Evolutionary conservation across 768 basidiomycete species (phyloP), one percentile per base, ranked within the genome.

Genomic region (Strobilomyces confusus): DNA sequence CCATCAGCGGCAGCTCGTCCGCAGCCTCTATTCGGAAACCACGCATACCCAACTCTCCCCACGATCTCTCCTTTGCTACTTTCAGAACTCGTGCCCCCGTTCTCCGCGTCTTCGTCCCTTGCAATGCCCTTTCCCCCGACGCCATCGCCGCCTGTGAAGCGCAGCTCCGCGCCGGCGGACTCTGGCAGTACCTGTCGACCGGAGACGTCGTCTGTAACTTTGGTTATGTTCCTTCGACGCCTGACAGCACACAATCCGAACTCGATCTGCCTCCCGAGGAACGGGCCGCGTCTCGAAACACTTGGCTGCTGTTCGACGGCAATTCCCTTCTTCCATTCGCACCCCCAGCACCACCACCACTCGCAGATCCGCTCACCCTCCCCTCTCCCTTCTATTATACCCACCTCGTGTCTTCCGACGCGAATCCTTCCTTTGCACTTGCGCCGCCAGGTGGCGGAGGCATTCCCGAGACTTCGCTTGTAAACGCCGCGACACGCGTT

Each of bases 161-260:
- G 30, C 87, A 90, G 63, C 76, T 92, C 5, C 70, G 80, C n/a
- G 74, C 77, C 1, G 76, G 80, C 1, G 86, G 81, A 0, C 76
- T 92, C 6, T 91, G 89, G 88, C 70, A 76, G 7, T 80, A 89
- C 61, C 75, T 92, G n/a, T 88, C 85, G 1, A 77, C 77, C 0
- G 90, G 90, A 1, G 90, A 92, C 60, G 69, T 91, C 34, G 77
- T 92, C 20, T 89, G 85, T 63, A 92, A 92, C 67, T 76, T 92
- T 43, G 90, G 90, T 7, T 90, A 83, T 61, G 75, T 92, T 15
- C 87, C 86, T 1, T 71, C 77, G 0, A 63, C 63, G 0, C 57
- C 69, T 12, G 53, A 69, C 5, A 63, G 67, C 17, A 69, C 63
- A 19, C 60, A 64, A 40, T 59, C 54, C n/a, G 53, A 57, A 34